A percentile compares a stretch with the other conserved stretches of the same genome.
Evolutionary conservation across 2,329 filamentous ascomycete species (phyloP).

Genomic region (Verticillium isaacii): DNA sequence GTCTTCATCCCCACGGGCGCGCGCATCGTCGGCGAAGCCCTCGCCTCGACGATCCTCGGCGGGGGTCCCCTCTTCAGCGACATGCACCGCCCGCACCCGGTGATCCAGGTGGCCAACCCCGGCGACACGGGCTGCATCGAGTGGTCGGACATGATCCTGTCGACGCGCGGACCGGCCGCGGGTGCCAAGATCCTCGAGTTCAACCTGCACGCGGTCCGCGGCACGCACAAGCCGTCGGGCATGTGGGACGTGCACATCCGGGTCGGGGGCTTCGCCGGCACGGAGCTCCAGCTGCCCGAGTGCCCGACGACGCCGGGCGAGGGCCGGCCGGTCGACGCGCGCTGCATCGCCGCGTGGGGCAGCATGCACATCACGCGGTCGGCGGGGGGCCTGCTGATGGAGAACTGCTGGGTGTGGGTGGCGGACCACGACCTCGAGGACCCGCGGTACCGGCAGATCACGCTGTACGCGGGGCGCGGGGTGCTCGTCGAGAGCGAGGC

Average conservation of each 20-base stretch:
- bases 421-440: conserved; percentile 54
- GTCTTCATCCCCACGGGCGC: conserved; percentile 40
- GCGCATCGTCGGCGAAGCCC: conserved; percentile 57
- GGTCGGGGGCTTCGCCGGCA: conserved; percentile 68
- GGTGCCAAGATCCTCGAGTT: conserved; percentile 70
- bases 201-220: conserved; percentile 52
- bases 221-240: conserved; percentile 37
- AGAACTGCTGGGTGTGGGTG: conserved; percentile 42
- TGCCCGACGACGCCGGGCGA: conserved; percentile 45
- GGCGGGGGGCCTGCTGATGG: conserved; percentile 32
- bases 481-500: conserved; percentile 39
- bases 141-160: conserved; percentile 67
- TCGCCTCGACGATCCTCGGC: conserved; percentile 48
- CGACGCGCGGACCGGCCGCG: conserved; percentile 59
- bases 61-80: conserved; percentile 52
- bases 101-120: conserved; percentile 60
- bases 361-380: conserved; percentile 35
- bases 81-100: conserved; percentile 53
- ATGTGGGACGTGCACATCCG: conserved; percentile 77
- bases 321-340: conserved; percentile 15
- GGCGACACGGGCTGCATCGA: conserved; percentile 64
- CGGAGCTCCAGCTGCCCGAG: conserved; percentile 58
- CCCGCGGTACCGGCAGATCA: conserved; percentile 39
- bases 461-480: conserved; percentile 48
- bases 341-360: conserved; percentile 37